These are phyloP conservation scores for Vigna hirtella DNA, from an alignment of 306 rosid genomes.

Conservation along the genomic window DNA sequence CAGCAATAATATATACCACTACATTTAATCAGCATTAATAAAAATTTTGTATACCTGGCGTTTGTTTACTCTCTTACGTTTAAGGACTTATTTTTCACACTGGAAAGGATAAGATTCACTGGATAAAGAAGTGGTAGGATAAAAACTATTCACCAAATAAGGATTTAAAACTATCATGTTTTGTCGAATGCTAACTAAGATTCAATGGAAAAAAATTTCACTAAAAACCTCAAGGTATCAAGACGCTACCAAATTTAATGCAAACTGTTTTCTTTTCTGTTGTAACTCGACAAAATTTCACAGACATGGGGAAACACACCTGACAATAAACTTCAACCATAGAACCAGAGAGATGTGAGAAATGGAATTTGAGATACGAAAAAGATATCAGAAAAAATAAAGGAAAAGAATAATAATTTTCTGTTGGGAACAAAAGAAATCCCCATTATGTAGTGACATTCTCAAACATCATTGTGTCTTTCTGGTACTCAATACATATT, in stretches of 20 bases:
- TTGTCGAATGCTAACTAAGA: not conserved
- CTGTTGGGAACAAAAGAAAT: slow-evolving; percentile 6
- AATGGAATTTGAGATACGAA: not conserved
- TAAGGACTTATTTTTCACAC: not conserved
- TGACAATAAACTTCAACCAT: slow-evolving; percentile 1
- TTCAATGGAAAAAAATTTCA: not conserved
- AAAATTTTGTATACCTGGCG: not conserved
- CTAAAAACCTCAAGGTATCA: not conserved
- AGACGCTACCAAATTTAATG: not conserved
- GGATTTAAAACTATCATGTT: not conserved
- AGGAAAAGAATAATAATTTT: not conserved
- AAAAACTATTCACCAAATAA: not conserved
- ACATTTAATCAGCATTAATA: not conserved
- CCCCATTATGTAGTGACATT: not conserved
- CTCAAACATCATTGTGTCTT: not conserved
- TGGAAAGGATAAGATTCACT: not conserved
- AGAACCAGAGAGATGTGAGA: slow-evolving; percentile 1
- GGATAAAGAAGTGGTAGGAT: not conserved
- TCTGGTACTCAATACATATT: slow-evolving; percentile 9
- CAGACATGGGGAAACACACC: not conserved
- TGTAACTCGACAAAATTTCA: not conserved
- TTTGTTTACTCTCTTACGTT: not conserved
- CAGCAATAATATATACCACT: not conserved
- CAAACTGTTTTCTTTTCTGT: not conserved
- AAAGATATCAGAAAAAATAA: not conserved